phyloP scores from a whole-genome alignment of 2,329 filamentous ascomycete species.

The Hortaea sp. region DNA sequence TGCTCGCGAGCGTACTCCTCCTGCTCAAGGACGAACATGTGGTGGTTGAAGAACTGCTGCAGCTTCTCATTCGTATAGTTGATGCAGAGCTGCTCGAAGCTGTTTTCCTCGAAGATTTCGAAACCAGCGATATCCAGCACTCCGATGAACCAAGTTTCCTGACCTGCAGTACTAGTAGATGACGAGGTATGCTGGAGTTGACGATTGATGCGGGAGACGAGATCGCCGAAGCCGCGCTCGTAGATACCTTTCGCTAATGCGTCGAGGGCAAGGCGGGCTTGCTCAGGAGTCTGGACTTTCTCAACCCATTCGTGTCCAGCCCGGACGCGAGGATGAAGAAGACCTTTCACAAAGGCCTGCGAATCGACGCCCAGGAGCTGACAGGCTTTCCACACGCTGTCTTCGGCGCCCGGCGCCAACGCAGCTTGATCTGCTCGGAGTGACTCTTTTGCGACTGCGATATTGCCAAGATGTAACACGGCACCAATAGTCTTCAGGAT shows the following conservation, averaged over 20 bases:
- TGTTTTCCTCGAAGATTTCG: conserved; percentile 97
- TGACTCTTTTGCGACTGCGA: conserved; percentile 82
- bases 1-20: conserved; percentile 96
- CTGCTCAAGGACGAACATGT: conserved; percentile 98
- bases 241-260: conserved; percentile 95
- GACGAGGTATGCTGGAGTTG: conserved; percentile 68
- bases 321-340: conserved; percentile 88
- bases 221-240: conserved; percentile 85
- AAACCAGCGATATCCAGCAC: conserved; percentile 98
- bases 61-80: conserved; percentile 99
- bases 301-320: conserved; percentile 97
- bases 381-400: conserved; percentile 69
- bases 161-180: conserved; percentile 54
- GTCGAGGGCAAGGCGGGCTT: conserved; percentile 81
- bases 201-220: conserved; percentile 83
- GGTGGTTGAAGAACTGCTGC: conserved; percentile 99
- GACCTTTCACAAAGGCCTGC: conserved; percentile 76
- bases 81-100: conserved; percentile 98
- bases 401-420: conserved; percentile 62
- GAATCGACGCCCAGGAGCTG: conserved; percentile 71
- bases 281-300: conserved; percentile 94
- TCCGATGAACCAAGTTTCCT: conserved; percentile 92
- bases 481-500: conserved; percentile 84
- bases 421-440: conserved; percentile 83
- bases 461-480: conserved; percentile 87